Evolutionary conservation across 345 rosid species (phyloP).

Genomic region (Punica granatum): DNA sequence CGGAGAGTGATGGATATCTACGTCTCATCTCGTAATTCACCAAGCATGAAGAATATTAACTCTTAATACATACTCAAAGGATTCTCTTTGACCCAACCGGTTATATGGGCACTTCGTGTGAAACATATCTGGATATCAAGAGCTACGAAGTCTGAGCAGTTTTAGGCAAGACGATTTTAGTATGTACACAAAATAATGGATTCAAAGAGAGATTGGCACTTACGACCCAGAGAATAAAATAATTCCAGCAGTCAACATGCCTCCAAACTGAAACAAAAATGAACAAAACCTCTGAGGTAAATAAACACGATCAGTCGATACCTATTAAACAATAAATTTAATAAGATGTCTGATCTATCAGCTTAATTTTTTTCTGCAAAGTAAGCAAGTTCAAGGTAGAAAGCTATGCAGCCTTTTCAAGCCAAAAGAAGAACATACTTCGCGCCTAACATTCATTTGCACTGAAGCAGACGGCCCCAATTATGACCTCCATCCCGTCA

Average conservation of each 20-base stretch:
- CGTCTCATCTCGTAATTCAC: neutral
- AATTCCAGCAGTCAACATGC: slow-evolving; percentile 79
- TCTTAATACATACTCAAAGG: neutral
- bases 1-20: neutral
- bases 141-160: neutral
- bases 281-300: neutral
- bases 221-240: slow-evolving; percentile 84
- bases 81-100: too few relatives aligned
- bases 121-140: neutral
- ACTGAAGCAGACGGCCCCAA: neutral
- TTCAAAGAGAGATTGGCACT: slow-evolving; percentile 23
- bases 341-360: neutral
- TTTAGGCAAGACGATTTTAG: neutral
- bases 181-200: neutral
- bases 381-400: neutral
- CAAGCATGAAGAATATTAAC: neutral
- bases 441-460: neutral
- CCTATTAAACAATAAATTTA: neutral
- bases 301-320: neutral
- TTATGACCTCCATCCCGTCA: neutral
- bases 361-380: neutral
- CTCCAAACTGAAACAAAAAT: slow-evolving; percentile 60
- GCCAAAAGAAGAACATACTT: neutral
- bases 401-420: neutral
- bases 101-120: neutral